Evolutionary conservation across 2,329 filamentous ascomycete species (phyloP).

Genomic region (Sporothrix brunneoviolacea): DNA sequence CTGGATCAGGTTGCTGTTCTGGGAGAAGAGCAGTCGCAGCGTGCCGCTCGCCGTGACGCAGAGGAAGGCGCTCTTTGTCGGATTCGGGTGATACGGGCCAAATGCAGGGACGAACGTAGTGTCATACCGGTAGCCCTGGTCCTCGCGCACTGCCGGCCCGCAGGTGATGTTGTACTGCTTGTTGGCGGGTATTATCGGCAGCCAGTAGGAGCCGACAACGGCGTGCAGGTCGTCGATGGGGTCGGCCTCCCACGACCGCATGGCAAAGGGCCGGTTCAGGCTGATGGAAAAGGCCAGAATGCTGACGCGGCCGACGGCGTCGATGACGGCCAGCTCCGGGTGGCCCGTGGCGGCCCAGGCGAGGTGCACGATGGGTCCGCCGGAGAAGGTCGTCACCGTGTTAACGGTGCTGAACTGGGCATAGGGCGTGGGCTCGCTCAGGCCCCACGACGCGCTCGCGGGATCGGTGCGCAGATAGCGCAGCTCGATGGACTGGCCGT

Average conservation of each 20-base stretch:
- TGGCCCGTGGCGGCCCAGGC: conserved; percentile 69
- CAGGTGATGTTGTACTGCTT: conserved; percentile 44
- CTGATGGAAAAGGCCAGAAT: conserved; percentile 66
- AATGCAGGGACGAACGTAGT: conserved; percentile 58
- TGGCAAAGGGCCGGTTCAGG: conserved; percentile 63
- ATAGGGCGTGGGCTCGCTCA: conserved; percentile 65
- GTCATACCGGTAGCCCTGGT: conserved; percentile 61
- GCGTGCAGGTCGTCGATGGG: conserved; percentile 66
- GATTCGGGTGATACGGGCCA: conserved; percentile 66
- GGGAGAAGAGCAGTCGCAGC: conserved; percentile 71
- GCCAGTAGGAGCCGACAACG: conserved; percentile 81
- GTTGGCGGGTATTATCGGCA: conserved; percentile 50
- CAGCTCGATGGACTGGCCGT: conserved; percentile 64
- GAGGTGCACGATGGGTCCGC: conserved; percentile 68
- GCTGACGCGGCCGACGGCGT: conserved; percentile 69
- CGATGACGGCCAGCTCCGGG: conserved; percentile 76
- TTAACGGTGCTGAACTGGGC: conserved; percentile 51
- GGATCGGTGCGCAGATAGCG: conserved; percentile 64
- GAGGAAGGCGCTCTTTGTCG: conserved; percentile 65
- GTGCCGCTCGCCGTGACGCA: conserved; percentile 68
- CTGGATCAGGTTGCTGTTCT: conserved; percentile 64
- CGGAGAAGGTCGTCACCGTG: conserved; percentile 35
- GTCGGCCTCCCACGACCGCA: conserved; percentile 59
- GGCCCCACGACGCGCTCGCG: conserved; percentile 64
- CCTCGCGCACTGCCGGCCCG: conserved; percentile 58